Percentiles rank a stretch among this genome's conserved stretches.
phyloP scores from a whole-genome alignment of 176 grass and related monocot genomes.

The Echinochloa phyllopogon region DNA sequence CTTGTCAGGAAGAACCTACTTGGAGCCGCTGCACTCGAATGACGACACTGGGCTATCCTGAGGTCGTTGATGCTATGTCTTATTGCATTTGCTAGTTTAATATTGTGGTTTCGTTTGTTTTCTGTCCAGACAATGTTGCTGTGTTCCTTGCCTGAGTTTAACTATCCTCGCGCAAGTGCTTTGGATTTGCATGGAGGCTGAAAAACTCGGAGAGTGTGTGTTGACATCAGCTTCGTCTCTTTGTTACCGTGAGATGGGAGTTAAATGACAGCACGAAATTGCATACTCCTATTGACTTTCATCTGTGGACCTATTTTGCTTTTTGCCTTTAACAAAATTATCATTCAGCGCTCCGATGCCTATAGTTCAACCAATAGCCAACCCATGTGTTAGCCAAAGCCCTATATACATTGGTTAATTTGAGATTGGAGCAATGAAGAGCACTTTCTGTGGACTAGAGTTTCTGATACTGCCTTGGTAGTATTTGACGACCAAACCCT shows the following conservation, averaged over 20 bases:
- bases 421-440: constrained; percentile 48
- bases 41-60: constrained; percentile 22
- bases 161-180: constrained; percentile 48
- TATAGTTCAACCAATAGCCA: neutral
- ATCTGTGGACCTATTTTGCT: neutral
- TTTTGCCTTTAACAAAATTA: neutral
- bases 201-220: constrained; percentile 57
- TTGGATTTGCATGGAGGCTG: constrained; percentile 43
- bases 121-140: neutral
- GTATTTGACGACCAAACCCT: constrained; percentile 64
- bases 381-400: neutral
- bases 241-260: constrained; percentile 45
- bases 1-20: constrained; percentile 52
- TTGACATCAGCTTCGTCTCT: constrained; percentile 75
- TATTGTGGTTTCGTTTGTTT: neutral
- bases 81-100: neutral
- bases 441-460: constrained; percentile 65
- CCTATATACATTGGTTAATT: neutral
- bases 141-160: constrained; percentile 29
- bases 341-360: neutral
- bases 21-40: constrained; percentile 39
- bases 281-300: neutral
- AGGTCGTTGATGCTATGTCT: neutral
- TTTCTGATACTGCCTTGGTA: constrained; percentile 55
- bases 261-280: constrained; percentile 70